Evolutionary conservation across 1,284 basidiomycete species (phyloP), one percentile per base, ranked within the genome.

Genomic region (Tilletia caries): DNA sequence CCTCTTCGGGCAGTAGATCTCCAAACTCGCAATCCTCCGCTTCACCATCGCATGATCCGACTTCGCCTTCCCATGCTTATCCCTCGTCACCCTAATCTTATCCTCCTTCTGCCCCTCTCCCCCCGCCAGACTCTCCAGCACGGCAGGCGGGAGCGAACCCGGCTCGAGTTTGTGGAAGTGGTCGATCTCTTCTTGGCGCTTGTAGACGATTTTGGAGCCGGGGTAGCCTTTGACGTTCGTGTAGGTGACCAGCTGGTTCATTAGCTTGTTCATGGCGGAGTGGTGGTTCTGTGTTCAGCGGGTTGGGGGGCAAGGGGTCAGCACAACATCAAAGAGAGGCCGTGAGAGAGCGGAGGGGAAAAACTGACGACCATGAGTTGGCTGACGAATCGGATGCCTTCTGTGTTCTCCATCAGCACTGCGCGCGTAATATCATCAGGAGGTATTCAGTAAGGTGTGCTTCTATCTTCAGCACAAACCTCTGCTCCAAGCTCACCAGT

Each of bases 31-130:
- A 27, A 98, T 85, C 60, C 93, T 87, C 37, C 90, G 86, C 84
- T 98, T 98, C 73, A 87, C 87, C 79, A 93, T 88, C 73, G 85
- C 79, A 1, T 80, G 83, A 20, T 71, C 65, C 8, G 74, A 76
- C 54, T 77, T 76, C 43, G 94, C 88, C 8, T 85, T 84, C 2
- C 88, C 87, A n/a, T n/a, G 6, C 1, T 89, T 91, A 75, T 95
- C 90, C 54, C 89, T 87, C 37, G 93, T 95, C 2, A 98, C 91
- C 44, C 95, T 89, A 52, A 94, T 86, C 82, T 91, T 93, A 33
- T 81, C 83, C 2, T 54, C 70, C 32, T 32, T 20, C 43, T 62
- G 33, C 33, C 37, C 33, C 15, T 23, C 41, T 4, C 15, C 27
- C 6, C n/a, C 23, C 25, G 8, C 10, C n/a, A 20, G 34, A 18